Base-by-base conservation (phyloP, 257 asterid species). In the Solanum sejunctum region DNA sequence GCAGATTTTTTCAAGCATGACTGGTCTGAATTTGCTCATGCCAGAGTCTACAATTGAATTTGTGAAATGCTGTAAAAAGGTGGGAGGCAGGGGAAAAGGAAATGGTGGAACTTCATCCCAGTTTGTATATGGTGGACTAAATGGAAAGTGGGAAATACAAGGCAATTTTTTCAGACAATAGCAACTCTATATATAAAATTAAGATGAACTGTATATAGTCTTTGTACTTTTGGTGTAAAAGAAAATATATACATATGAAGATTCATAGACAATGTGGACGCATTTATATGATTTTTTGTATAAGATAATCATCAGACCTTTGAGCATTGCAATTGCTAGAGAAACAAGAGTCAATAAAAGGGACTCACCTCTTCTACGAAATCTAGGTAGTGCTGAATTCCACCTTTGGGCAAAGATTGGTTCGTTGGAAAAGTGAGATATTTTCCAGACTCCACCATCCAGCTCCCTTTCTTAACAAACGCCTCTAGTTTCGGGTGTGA, bases 401-500 rank as follows among this genome's bases (percentile, higher is more conserved):
- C 98, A 80, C 97, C 95, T 82, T 88, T 92, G 84, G 88, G 63
- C 47, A 88, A 88, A 51, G 97, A 88, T 77, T 89, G 91, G 57
- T 91, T 89, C 88, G 85, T 89, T 0, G 97, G 97, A 88, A 96
- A 96, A 66, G 89, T 75, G 85, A 95, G 95, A 89, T 96, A 92
- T 57, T 95, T 97, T 43, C 95, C 96, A 5, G 93, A 92, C 87
- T 95, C 93, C 75, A 90, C 93, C 84, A 93, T 87, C 99, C 99
- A 96, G 82, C 90, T 93, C 43, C 85, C 92, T 13, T 88, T 83
- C 92, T 91, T 95, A 88, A 93, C 85, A 73, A 86, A 95, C 15
- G 97, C 91, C 67, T 94, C 94, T 88, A 96, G 81, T 87, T 96
- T 96, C 13, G 97, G 98, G 88, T 96, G 99, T 49, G 95, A 97